These are phyloP conservation scores for Botrytis byssoidea DNA, from an alignment of 2,329 filamentous ascomycete genomes.

Conservation along the genomic window DNA sequence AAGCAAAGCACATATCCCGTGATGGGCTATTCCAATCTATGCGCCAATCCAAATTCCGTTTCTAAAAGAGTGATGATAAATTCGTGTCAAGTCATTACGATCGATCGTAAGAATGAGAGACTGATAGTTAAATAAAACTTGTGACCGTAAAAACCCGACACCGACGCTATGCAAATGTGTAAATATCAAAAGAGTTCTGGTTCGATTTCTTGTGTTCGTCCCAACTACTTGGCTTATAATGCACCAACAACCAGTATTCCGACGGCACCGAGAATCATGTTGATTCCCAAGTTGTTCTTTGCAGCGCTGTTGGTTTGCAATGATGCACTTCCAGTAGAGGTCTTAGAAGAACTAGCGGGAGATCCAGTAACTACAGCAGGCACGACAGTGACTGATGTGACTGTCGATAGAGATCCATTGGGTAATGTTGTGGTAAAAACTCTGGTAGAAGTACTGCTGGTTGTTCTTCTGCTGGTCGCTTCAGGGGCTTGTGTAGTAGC, in stretches of 20 bases:
- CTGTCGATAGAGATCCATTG: slow-evolving; percentile 31
- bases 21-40: slow-evolving; percentile 19
- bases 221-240: slow-evolving; percentile 24
- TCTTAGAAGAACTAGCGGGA: slow-evolving; percentile 12
- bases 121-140: slow-evolving; percentile 19
- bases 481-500: slow-evolving; percentile 21
- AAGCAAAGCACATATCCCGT: slow-evolving; percentile 14
- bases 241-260: slow-evolving; percentile 28
- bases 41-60: slow-evolving; percentile 19
- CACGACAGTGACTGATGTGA: slow-evolving; percentile 33
- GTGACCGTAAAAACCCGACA: slow-evolving; percentile 18
- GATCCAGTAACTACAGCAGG: slow-evolving; percentile 30
- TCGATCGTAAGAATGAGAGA: slow-evolving; percentile 23
- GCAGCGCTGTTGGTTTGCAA: slow-evolving; percentile 32
- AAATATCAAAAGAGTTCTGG: slow-evolving; percentile 20
- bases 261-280: slow-evolving; percentile 30
- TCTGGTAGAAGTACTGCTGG: slow-evolving; percentile 21
- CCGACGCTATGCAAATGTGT: slow-evolving; percentile 23
- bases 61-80: slow-evolving; percentile 17
- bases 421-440: slow-evolving; percentile 34
- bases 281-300: slow-evolving; percentile 25
- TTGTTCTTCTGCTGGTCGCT: slow-evolving; percentile 18
- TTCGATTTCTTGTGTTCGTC: slow-evolving; percentile 6
- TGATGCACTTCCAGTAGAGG: slow-evolving; percentile 28
- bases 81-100: slow-evolving; percentile 20